Evolutionary conservation across 2,329 filamentous ascomycete species (phyloP).

Genomic region (Clonostachys solani): DNA sequence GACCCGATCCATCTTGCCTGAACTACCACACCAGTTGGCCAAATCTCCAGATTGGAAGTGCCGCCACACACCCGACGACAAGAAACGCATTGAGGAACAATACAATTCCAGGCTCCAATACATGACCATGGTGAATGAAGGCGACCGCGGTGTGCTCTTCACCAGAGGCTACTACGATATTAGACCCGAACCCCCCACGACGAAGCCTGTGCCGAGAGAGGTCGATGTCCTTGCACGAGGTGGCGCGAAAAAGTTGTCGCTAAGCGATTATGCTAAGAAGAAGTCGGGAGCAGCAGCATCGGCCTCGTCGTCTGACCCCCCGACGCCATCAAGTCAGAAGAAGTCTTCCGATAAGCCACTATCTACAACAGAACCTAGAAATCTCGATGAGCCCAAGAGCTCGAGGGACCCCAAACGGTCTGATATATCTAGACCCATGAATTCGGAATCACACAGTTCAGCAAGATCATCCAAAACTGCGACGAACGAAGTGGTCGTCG

Average conservation of each 20-base stretch:
- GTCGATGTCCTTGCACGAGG: constrained; percentile 32
- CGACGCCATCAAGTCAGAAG: constrained; percentile 7
- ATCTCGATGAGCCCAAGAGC: constrained; percentile 1
- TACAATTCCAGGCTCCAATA: constrained; percentile 48
- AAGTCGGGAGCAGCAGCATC: constrained; percentile 27
- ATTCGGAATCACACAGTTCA: too few species aligned
- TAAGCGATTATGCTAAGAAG: constrained; percentile 57
- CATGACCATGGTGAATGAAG: constrained; percentile 52
- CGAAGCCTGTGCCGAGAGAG: constrained; percentile 28
- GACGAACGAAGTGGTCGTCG: background rate
- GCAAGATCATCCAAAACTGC: background rate
- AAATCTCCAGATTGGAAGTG: constrained; percentile 43
- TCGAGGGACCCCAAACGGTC: constrained; percentile 1
- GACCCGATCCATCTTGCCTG: constrained; percentile 46
- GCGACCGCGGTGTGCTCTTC: constrained; percentile 52
- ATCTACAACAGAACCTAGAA: constrained; percentile 3
- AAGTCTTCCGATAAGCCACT: constrained; percentile 7
- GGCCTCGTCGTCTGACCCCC: constrained; percentile 25
- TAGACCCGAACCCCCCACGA: constrained; percentile 40
- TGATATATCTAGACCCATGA: too few species aligned
- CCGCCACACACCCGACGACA: constrained; percentile 33
- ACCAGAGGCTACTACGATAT: constrained; percentile 55
- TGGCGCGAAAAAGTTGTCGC: constrained; percentile 48
- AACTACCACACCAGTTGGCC: constrained; percentile 48
- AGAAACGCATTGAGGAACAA: constrained; percentile 42